Base-by-base conservation (phyloP, 2,329 filamentous ascomycete species). In the Aaosphaeria pasadenensis region DNA sequence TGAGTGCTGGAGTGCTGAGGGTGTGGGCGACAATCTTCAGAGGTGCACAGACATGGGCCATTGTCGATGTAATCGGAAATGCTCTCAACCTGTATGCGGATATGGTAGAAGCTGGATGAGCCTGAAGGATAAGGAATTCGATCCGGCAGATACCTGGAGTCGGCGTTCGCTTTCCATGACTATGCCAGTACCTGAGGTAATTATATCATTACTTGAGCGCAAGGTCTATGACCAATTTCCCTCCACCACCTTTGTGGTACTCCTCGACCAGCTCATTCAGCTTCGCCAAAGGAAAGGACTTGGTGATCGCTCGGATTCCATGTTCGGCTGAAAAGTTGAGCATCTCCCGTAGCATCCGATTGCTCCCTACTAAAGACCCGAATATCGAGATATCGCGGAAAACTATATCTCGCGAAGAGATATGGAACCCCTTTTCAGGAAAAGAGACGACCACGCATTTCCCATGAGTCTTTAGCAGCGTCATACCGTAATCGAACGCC, bases 361-460 rank as follows among this genome's bases (percentile, higher is more conserved):
- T 75, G 41, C 69, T 72, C 2, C 72, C 73, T 5, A 75, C 67
- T 9, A 76, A 55, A 48, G 70, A 74, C 0, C 73, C 73, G 17
- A 70, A 56, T 9, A 76, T 64, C 1, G 61, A 66, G 32, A 76
- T 74, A 47, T 75, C 70, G n/a, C 73, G 57, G 44, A 75, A 76
- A 1, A 77, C 73, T 1, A 76, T 49, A 50, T 76, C 73, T 11
- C 64, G 51, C 3, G 72, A 65, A 1, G 70, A 71, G n/a, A 76
- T 48, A 17, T 72, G 69, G 48, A 76, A 76, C 1, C 72, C 73
- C 7, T 65, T 58, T 41, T 73, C 69, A 0, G 74, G 74, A 56
- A 77, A 77, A 0, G 73, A 76, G 1, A 78, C 74, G 0, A 76
- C 57, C 5, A 77, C 70, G 50, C 73, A 75, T n/a, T 58, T 72